A percentile compares a stretch with the other conserved stretches of the same genome.
Evolutionary conservation across 306 rosid genomes (phyloP).

Genomic region (Boehmeria nivea): DNA sequence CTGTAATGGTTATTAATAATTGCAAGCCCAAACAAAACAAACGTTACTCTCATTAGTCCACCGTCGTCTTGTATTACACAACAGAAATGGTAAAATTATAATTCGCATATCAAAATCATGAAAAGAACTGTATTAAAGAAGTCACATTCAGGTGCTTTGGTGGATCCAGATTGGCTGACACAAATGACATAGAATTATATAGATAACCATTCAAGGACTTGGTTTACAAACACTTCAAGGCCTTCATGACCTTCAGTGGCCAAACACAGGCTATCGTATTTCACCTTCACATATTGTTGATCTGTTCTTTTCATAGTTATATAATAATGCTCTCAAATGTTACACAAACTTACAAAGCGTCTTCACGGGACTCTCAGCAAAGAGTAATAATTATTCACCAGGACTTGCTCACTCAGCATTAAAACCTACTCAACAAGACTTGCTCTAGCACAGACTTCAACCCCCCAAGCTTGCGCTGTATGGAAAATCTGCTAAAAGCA

Average conservation of each 20-base stretch:
- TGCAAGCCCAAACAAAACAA: too few species aligned
- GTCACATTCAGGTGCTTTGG: too few species aligned
- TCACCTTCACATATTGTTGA: conserved; percentile 28
- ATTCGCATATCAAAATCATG: background rate
- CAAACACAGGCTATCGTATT: conserved; percentile 24
- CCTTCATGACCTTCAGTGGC: conserved; percentile 11
- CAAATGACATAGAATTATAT: background rate
- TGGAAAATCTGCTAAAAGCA: conserved; percentile 64
- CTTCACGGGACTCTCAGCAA: conserved; percentile 30
- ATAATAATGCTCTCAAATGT: conserved; percentile 27
- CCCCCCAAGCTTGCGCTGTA: conserved; percentile 91
- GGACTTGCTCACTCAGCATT: conserved; percentile 29
- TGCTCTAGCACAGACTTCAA: conserved; percentile 25
- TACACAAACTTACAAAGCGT: conserved; percentile 38
- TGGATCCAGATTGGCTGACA: too few species aligned
- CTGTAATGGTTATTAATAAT: too few species aligned
- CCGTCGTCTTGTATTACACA: too few species aligned
- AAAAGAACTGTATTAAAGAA: background rate
- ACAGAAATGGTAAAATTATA: too few species aligned
- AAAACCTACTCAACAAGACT: conserved; percentile 23
- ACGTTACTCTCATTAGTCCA: too few species aligned
- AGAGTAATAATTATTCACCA: conserved; percentile 43
- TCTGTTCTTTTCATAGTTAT: conserved; percentile 21
- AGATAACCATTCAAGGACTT: conserved; percentile 5
- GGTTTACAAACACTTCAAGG: conserved; percentile 11